Percentiles rank a stretch among this genome's conserved stretches.
Conservation (phyloP, 202 grass and related monocot genomes). For the Elaeis oleifera region DNA sequence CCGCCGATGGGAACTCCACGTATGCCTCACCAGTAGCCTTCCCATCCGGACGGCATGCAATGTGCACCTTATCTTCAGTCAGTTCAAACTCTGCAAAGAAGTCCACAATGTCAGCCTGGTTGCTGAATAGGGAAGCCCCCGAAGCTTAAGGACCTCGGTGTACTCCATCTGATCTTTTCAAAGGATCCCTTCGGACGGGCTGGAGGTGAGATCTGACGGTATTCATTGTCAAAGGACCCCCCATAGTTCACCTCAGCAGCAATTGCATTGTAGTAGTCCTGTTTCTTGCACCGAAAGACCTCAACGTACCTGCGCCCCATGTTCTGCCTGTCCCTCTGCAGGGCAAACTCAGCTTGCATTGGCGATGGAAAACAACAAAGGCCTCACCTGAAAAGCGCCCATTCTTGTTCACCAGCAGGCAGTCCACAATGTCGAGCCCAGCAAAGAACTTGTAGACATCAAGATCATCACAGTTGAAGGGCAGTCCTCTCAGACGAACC, state of each 20-base stretch:
- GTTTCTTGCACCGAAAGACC: constrained; percentile 92
- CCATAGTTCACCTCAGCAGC: constrained; percentile 67
- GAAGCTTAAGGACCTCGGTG: constrained; percentile 79
- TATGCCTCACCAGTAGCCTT: constrained; percentile 77
- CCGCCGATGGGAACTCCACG: constrained; percentile 65
- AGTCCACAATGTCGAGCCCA: constrained; percentile 74
- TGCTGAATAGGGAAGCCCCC: constrained; percentile 78
- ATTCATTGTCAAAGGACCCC: constrained; percentile 28
- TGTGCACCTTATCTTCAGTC: constrained; percentile 65
- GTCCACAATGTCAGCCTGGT: constrained; percentile 60
- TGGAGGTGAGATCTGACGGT: constrained; percentile 40
- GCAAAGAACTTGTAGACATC: constrained; percentile 82
- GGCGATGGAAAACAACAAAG: constrained; percentile 55
- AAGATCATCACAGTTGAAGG: constrained; percentile 80
- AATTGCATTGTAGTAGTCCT: constrained; percentile 77
- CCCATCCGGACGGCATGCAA: constrained; percentile 55
- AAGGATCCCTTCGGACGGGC: constrained; percentile 34
- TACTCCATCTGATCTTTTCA: constrained; percentile 79
- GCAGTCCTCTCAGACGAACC: constrained; percentile 70
- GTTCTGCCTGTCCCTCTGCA: constrained; percentile 71
- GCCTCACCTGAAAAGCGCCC: constrained; percentile 72
- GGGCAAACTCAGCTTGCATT: constrained; percentile 72
- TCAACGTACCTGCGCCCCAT: constrained; percentile 88
- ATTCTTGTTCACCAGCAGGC: constrained; percentile 73
- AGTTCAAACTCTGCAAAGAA: constrained; percentile 80